Evolutionary conservation across 176 grass and related monocot species (phyloP).

Genomic region (Phyllostachys edulis): DNA sequence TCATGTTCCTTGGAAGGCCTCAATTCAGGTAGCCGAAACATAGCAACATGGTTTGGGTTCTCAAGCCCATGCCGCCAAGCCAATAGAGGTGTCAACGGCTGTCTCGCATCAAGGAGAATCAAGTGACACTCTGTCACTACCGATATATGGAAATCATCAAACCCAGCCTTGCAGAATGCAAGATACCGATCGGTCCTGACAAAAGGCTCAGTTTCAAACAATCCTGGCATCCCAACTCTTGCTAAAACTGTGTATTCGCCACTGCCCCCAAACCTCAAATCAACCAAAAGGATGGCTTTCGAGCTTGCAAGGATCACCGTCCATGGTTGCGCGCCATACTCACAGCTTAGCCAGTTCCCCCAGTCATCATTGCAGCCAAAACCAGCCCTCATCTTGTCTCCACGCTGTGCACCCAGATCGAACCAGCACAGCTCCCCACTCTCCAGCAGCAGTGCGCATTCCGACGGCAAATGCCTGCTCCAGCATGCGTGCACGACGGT

Average conservation of each 20-base stretch:
- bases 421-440: slow-evolving; percentile 77
- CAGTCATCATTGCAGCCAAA: slow-evolving; percentile 31
- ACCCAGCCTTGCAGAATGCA: slow-evolving; percentile 74
- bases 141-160: slow-evolving; percentile 68
- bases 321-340: slow-evolving; percentile 70
- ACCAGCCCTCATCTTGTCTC: slow-evolving; percentile 49
- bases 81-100: slow-evolving; percentile 53
- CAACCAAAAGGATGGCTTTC: slow-evolving; percentile 55
- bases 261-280: slow-evolving; percentile 51
- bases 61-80: slow-evolving; percentile 73
- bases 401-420: slow-evolving; percentile 43
- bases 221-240: slow-evolving; percentile 38
- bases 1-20: slow-evolving; percentile 57
- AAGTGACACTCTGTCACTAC: slow-evolving; percentile 52
- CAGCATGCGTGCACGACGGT: slow-evolving; percentile 64
- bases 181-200: slow-evolving; percentile 45
- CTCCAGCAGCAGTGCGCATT: slow-evolving; percentile 62
- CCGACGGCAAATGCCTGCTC: slow-evolving; percentile 60
- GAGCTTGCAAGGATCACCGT: slow-evolving; percentile 53
- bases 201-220: slow-evolving; percentile 50
- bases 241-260: slow-evolving; percentile 46
- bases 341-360: slow-evolving; percentile 68
- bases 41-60: slow-evolving; percentile 54
- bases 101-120: slow-evolving; percentile 62
- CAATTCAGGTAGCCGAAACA: slow-evolving; percentile 64